Conservation (phyloP, 495 filamentous ascomycete genomes). For the Aspergillus carlsbadensis region DNA sequence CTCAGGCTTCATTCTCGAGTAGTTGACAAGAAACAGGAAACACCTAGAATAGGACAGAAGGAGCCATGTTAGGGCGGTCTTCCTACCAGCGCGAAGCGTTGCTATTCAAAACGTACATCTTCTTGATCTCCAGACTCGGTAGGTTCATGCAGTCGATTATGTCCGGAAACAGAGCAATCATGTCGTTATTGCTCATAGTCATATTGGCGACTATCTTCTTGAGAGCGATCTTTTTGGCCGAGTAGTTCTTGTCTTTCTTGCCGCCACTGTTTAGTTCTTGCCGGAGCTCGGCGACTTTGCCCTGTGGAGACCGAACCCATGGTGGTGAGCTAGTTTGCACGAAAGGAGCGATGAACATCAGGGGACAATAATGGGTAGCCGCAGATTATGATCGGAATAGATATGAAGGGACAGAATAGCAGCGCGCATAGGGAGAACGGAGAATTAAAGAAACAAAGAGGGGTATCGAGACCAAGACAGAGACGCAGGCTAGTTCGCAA, state of each 20-base stretch:
- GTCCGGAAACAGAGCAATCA: slow-evolving; percentile 96
- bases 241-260: slow-evolving; percentile 98
- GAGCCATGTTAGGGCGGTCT: slow-evolving; percentile 20
- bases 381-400: slow-evolving; percentile 2
- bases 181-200: slow-evolving; percentile 99
- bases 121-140: slow-evolving; percentile 95
- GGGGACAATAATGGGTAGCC: slow-evolving; percentile 23
- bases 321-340: slow-evolving; percentile 39
- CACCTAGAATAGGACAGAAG: slow-evolving; percentile 59
- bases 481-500: slow-evolving; percentile 8
- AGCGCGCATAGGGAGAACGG: not conserved
- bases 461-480: slow-evolving; percentile 9
- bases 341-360: slow-evolving; percentile 29
- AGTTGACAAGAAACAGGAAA: slow-evolving; percentile 96
- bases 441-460: slow-evolving; percentile 4
- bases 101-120: slow-evolving; percentile 68
- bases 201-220: slow-evolving; percentile 99
- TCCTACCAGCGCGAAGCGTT: slow-evolving; percentile 10
- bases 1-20: slow-evolving; percentile 91
- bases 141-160: slow-evolving; percentile 93
- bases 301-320: slow-evolving; percentile 59
- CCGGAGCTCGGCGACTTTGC: slow-evolving; percentile 97
- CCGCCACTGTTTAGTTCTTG: slow-evolving; percentile 88
- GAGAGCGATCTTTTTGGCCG: slow-evolving; percentile 94
- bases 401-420: not conserved